Evolutionary conservation across 257 asterid genomes (phyloP), one percentile per base, ranked within the genome.

Genomic region (Salvia splendens): DNA sequence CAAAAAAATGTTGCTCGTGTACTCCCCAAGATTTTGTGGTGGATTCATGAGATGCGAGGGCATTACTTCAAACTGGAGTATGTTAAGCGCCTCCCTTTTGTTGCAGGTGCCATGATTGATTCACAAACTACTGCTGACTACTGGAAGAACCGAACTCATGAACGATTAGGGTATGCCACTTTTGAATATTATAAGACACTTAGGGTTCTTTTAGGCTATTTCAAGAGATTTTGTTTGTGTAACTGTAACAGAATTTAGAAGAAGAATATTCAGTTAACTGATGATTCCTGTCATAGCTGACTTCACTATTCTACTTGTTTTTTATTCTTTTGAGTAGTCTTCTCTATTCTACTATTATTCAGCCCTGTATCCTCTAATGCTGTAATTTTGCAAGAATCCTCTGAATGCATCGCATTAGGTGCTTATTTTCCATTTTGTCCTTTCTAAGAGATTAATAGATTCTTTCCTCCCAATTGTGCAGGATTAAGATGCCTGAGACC

Each of bases 31-130:
- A 87, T 93, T 76, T 90, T 93, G 81, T 93, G 98, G 98, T 93
- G 98, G 97, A 93, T 93, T 75, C 98, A 93, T 85, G 98, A 93
- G 84, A 93, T 93, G 98, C 84, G 98, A 63, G 98, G 97, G 80
- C 97, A 93, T 84, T 93, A 93, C 85, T 93, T 92, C 82, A 93
- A 83, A 73, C 84, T 86, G 92, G 95, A 90, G 81, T 89, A 85
- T 81, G 97, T 93, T 52, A 93, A 85, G 92, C 98, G 88, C 87
- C 97, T 93, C 81, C 98, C 98, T 69, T 85, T 81, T 81, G 98
- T 93, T 86, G 92, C 97, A 77, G 98, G 98, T 81, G 96, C 92
- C 53, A 93, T 93, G 97, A 93, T 93, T 76, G 98, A 93, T 82
- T 93, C 98, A 33, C 91, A 86, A 57, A 81, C 83, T 59, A 90